Evolutionary conservation across 2,329 filamentous ascomycete species (phyloP), one percentile per base, ranked within the genome.

Genomic region (Emergomyces orientalis): DNA sequence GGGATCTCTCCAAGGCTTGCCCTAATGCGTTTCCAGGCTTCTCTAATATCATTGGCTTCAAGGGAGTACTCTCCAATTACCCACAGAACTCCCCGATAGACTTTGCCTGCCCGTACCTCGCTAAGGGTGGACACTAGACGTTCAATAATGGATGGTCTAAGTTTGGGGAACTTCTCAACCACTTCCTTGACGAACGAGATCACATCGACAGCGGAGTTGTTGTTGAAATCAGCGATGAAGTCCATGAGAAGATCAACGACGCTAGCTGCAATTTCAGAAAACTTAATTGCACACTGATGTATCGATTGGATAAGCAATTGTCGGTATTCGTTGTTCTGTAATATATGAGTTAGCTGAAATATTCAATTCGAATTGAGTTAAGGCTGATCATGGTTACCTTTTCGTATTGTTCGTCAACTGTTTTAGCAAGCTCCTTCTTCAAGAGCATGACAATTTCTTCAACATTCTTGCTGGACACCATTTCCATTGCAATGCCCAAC

Each of bases 171-270:
- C 72, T 96, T 96, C 78, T 99, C 94, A 7, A 97, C 93, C 3
- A 99, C 94, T 75, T 99, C 94, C 78, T 99, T 99, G 67, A 99
- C 92, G 73, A 99, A 99, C 62, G 91, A 92, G 72, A 99, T 97
- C 61, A 99, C 93, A 76, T 99, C 94, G 37, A 99, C 90, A 0
- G 94, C 94, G 1, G 93, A 96, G 54, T 90, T 89, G 72, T 96
- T 97, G 81, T 96, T 97, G 75, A 97, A 97, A 75, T 99, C 94
- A 60, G 90, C 91, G 71, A 99, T 97, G 74, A 97, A 97, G 77
- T 99, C 94, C 94, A 99, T 99, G 61, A 99, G 84, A 54, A 97
- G 84, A 67, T 94, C 94, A 62, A 99, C 94, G 19, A 99, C 94
- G 72, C 91, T 97, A 55, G 93, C 90, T 32, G 94, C 94, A 66